A percentile compares a stretch with the other conserved stretches of the same genome.
These are phyloP conservation scores for Cornus controversa DNA, from an alignment of 148 eudicot species.

Conservation along the genomic window DNA sequence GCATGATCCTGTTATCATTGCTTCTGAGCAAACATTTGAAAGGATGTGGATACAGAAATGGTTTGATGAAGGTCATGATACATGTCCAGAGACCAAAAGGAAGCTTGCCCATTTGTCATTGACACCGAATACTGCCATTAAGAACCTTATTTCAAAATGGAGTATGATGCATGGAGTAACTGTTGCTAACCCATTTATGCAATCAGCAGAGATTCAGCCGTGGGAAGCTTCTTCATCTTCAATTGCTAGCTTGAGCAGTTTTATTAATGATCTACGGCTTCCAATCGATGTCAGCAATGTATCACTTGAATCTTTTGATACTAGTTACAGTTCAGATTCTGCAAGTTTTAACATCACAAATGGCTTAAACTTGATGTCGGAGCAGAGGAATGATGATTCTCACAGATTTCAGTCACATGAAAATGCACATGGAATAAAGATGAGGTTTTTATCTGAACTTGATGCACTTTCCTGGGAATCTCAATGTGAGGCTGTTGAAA, in stretches of 20 bases:
- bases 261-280: conserved; percentile 62
- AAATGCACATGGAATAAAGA: conserved; percentile 31
- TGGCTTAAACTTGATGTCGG: conserved; percentile 21
- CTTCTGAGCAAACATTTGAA: conserved; percentile 84
- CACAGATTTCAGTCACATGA: conserved; percentile 23
- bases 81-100: conserved; percentile 65
- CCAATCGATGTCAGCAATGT: conserved; percentile 57
- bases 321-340: conserved; percentile 37
- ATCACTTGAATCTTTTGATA: conserved; percentile 54
- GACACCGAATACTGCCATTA: conserved; percentile 57
- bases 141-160: conserved; percentile 64
- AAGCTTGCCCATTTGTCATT: conserved; percentile 46
- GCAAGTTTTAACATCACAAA: conserved; percentile 22
- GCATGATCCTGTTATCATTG: conserved; percentile 83
- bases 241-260: conserved; percentile 52
- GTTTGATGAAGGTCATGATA: conserved; percentile 75
- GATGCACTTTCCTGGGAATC: conserved; percentile 68
- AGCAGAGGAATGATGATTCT: conserved; percentile 16
- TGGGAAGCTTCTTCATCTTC: conserved; percentile 64
- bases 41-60: conserved; percentile 75
- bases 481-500: conserved; percentile 51
- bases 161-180: conserved; percentile 33
- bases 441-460: conserved; percentile 34
- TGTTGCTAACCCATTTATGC: conserved; percentile 31
- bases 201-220: conserved; percentile 25